Base-by-base conservation (phyloP, 208 protist genomes). In the Trypanosoma lewisi region DNA sequence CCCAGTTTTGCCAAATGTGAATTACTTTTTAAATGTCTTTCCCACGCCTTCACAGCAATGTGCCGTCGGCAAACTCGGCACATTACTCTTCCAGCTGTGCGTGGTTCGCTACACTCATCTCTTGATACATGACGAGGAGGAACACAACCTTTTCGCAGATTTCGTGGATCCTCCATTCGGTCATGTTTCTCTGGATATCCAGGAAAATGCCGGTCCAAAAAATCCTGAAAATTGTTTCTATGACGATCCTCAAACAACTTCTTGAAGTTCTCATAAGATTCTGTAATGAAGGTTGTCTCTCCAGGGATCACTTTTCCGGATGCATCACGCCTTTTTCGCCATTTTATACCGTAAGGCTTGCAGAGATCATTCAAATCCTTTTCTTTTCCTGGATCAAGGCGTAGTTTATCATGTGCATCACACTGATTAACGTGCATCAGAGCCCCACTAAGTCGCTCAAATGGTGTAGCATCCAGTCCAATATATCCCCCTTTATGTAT, bases 401-500 rank as follows among this genome's bases (percentile, higher is more conserved):
- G 71, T 6, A 88, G 34, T 25, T 60, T 34, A 28, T 63, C 48
- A 31, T 70, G 69, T 12, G 68, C 82, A 63, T 91, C 85, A 42
- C 68, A 75, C 70, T 91, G 85, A 73, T 91, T 91, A 34, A 91
- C 70, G 44, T 83, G 47, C 85, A 91, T 91, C n/a, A 91, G 62
- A 39, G 70, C 79, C 5, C 85, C 85, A 25, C 73, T 68, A 16
- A 88, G 73, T 2, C 85, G 72, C 63, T 91, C 85, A 45, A 86
- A 88, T 33, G 82, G 82, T 25, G 85, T 91, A 5, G 85, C 85
- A 48, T 91, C 79, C 34, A 91, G 73, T 4, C 85, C 85, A 70
- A 91, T 73, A 67, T 87, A 91, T 47, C 85, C 85, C 30, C 85
- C 85, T 67, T 91, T 91, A 70, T 91, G 81, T 19, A 91, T 62